These are phyloP conservation scores for Boletus sp. DNA, from an alignment of 768 basidiomycete genomes.

Conservation along the genomic window DNA sequence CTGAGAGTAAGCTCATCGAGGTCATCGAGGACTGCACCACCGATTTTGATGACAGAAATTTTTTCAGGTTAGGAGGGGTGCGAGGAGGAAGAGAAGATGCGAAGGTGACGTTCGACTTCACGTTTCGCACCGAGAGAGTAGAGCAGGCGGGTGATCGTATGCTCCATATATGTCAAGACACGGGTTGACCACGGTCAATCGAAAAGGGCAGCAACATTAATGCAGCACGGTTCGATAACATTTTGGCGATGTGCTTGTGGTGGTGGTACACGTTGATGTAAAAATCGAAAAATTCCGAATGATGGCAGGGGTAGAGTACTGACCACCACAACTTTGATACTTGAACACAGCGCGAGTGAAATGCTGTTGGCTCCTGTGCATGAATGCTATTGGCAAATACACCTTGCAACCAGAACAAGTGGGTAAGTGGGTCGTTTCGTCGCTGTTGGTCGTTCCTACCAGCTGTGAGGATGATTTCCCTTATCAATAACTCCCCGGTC, in stretches of 20 bases:
- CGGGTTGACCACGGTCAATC: slow-evolving; percentile 33
- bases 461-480: no score
- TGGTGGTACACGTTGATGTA: slow-evolving; percentile 4
- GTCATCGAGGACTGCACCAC: slow-evolving; percentile 91
- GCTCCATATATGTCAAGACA: slow-evolving; percentile 45
- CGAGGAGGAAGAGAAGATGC: slow-evolving; percentile 95
- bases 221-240: slow-evolving; percentile 34
- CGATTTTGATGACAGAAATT: slow-evolving; percentile 97
- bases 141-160: slow-evolving; percentile 93
- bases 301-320: neutral
- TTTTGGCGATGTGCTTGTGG: slow-evolving; percentile 3
- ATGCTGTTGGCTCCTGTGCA: slow-evolving; percentile 23
- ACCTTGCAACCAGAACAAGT: neutral
- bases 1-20: slow-evolving; percentile 93
- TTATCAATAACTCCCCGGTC: no score
- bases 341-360: slow-evolving; percentile 1
- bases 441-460: no score
- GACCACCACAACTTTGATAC: neutral
- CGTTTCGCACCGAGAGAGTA: slow-evolving; percentile 97
- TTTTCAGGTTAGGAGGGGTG: slow-evolving; percentile 88
- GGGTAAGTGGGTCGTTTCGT: no score
- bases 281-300: neutral
- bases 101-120: slow-evolving; percentile 96
- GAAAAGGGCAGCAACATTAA: slow-evolving; percentile 18
- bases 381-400: slow-evolving; percentile 6